Percentiles rank a stretch among this genome's conserved stretches.
Evolutionary conservation across 331 rosid species (phyloP).

Genomic region (Stylosanthes scabra): DNA sequence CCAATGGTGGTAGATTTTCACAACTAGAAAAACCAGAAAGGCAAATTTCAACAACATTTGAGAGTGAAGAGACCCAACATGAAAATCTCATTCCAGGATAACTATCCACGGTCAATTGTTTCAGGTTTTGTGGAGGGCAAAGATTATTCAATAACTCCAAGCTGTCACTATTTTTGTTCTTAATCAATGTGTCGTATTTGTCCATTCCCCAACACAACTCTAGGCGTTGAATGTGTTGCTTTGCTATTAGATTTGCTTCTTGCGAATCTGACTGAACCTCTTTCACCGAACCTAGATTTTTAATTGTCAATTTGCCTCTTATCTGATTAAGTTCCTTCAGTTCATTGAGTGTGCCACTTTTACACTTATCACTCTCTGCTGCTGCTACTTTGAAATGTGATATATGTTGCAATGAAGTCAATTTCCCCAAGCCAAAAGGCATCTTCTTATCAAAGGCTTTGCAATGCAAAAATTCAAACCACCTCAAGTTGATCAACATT

Average conservation of each 20-base stretch:
- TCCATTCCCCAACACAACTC: neutral
- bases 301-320: neutral
- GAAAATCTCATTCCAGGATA: neutral
- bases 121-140: neutral
- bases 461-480: neutral
- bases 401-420: slow-evolving; percentile 7
- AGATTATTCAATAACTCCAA: neutral
- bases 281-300: neutral
- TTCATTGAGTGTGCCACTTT: neutral
- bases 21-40: too few relatives aligned
- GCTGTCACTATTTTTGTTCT: neutral
- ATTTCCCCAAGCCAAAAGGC: neutral
- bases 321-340: neutral
- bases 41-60: too few relatives aligned
- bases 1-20: too few relatives aligned
- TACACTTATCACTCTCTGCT: neutral
- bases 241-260: neutral
- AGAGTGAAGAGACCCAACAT: too few relatives aligned
- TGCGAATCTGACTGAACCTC: neutral
- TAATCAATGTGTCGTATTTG: too few relatives aligned
- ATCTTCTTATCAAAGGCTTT: neutral
- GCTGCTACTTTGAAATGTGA: neutral
- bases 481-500: neutral
- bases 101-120: neutral
- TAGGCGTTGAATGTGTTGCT: neutral